A percentile compares a stretch with the other conserved stretches of the same genome.
These are phyloP conservation scores for Plasmodium relictum DNA, from an alignment of 169 alveolate genomes.

Conservation along the genomic window DNA sequence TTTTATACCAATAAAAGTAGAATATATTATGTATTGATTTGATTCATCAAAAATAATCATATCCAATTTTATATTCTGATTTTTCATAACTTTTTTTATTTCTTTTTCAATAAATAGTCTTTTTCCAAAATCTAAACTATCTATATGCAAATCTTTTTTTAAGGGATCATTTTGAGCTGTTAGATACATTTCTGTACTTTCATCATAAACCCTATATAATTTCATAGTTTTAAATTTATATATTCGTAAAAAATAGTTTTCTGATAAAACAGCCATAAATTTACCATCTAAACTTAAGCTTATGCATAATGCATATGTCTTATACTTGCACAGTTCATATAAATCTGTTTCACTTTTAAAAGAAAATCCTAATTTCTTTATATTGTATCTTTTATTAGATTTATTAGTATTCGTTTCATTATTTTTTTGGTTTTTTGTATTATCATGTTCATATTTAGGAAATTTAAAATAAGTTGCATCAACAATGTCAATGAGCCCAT, in stretches of 20 bases:
- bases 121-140: conserved; percentile 93
- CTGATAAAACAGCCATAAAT: conserved; percentile 88
- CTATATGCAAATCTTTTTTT: conserved; percentile 87
- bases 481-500: conserved; percentile 89
- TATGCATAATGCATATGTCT: conserved; percentile 87
- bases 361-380: conserved; percentile 62
- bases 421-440: neutral
- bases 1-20: conserved; percentile 95
- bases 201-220: conserved; percentile 89
- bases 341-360: conserved; percentile 93
- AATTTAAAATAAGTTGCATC: conserved; percentile 85
- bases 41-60: conserved; percentile 95
- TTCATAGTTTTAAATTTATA: conserved; percentile 91
- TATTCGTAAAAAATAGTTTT: conserved; percentile 88
- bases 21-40: conserved; percentile 92
- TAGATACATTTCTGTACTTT: conserved; percentile 89
- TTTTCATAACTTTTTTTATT: conserved; percentile 85
- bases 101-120: conserved; percentile 94
- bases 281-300: conserved; percentile 89
- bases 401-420: neutral
- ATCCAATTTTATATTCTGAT: conserved; percentile 82
- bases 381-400: conserved; percentile 73
- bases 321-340: conserved; percentile 89
- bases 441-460: conserved; percentile 75
- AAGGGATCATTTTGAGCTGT: conserved; percentile 91